These are phyloP conservation scores for Xerocomus potaroensis DNA, from an alignment of 768 basidiomycete species.

Conservation along the genomic window DNA sequence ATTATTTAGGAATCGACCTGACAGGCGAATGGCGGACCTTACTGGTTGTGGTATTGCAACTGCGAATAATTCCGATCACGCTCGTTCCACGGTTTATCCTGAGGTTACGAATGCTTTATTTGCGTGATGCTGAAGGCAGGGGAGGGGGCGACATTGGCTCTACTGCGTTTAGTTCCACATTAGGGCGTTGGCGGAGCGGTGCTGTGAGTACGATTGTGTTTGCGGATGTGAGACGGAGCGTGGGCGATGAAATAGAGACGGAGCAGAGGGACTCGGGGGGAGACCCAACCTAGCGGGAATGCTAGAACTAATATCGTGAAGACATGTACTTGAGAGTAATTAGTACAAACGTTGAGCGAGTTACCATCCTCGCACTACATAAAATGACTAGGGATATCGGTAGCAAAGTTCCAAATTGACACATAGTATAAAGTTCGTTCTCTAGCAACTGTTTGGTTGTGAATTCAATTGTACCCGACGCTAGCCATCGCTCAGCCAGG, in stretches of 20 bases:
- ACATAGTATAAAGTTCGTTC: not conserved
- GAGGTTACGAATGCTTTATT: not conserved
- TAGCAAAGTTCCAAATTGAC: no score
- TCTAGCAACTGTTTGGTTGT: not conserved
- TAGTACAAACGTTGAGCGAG: no score
- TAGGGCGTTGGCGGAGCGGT: not conserved
- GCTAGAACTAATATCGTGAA: no score
- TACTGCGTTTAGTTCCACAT: not conserved
- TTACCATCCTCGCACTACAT: no score
- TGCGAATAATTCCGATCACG: not conserved
- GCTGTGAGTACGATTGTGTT: not conserved
- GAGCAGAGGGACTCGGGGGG: not conserved
- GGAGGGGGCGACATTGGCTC: not conserved
- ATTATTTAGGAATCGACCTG: not conserved
- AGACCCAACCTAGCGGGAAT: no score
- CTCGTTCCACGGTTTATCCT: not conserved
- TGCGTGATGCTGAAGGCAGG: not conserved
- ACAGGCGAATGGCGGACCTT: not conserved
- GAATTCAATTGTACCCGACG: not conserved
- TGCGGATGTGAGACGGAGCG: not conserved
- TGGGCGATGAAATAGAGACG: not conserved
- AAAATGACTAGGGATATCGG: no score
- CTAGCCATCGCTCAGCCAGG: conserved; percentile 34
- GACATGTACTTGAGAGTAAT: no score
- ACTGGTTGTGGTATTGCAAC: not conserved